Conservation (phyloP, 2,329 filamentous ascomycete species). For the Lasiodiplodia sp. region DNA sequence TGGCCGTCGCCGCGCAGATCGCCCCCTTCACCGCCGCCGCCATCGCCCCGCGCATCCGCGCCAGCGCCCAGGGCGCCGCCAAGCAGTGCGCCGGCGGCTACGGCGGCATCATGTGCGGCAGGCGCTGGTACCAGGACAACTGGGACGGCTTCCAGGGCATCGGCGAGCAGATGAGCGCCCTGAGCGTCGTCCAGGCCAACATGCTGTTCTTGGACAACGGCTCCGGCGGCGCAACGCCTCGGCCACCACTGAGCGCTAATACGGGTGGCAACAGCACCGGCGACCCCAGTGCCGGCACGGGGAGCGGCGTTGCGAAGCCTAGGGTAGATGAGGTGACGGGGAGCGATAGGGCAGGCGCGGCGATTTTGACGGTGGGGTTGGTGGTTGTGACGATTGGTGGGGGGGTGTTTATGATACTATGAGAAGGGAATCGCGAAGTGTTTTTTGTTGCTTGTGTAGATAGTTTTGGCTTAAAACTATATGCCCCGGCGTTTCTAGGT, state of each 20-base stretch:
- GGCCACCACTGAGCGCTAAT: constrained; percentile 53
- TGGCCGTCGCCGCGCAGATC: constrained; percentile 64
- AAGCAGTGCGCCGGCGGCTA: constrained; percentile 58
- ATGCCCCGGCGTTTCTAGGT: no score
- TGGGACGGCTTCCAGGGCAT: constrained; percentile 60
- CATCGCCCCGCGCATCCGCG: constrained; percentile 61
- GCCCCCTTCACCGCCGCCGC: constrained; percentile 62
- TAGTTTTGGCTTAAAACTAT: not conserved
- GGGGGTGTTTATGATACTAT: constrained; percentile 2
- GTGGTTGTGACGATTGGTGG: not conserved
- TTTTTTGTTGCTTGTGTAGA: not conserved
- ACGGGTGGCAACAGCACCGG: constrained; percentile 61
- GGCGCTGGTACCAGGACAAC: constrained; percentile 48
- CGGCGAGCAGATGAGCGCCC: constrained; percentile 65
- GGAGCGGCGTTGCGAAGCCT: constrained; percentile 38
- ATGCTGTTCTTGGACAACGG: constrained; percentile 42
- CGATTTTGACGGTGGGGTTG: constrained; percentile 46
- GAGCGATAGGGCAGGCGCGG: constrained; percentile 17
- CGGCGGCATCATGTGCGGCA: constrained; percentile 52
- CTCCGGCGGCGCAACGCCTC: constrained; percentile 29
- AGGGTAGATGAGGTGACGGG: constrained; percentile 13
- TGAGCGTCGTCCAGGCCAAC: constrained; percentile 59
- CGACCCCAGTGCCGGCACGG: constrained; percentile 50
- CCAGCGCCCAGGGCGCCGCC: constrained; percentile 63
- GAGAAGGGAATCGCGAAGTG: not conserved